Conservation (phyloP, 2,329 filamentous ascomycete genomes). For the Sporothrix phasma region DNA sequence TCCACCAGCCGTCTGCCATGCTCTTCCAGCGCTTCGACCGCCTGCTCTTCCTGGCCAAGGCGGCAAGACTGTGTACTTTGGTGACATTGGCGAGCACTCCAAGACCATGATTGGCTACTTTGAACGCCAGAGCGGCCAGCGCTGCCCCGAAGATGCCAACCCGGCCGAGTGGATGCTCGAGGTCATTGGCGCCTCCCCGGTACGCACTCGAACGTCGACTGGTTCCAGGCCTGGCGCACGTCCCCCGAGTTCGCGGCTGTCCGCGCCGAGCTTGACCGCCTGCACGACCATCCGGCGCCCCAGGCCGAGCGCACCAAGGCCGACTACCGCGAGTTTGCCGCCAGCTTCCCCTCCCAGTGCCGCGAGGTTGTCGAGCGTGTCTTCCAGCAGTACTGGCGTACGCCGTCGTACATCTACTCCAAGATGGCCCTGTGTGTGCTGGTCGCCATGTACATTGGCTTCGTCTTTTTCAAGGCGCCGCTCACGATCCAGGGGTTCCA, state of each 20-base stretch:
- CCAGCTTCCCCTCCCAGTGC: conserved; percentile 60
- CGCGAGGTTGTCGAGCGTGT: conserved; percentile 60
- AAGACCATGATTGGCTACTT: conserved; percentile 63
- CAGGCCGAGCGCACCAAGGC: conserved; percentile 31
- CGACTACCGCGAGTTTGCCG: conserved; percentile 63
- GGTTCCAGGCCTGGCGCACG: conserved; percentile 52
- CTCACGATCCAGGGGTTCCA: conserved; percentile 69
- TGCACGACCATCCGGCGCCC: conserved; percentile 40
- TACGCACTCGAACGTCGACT: conserved; percentile 52
- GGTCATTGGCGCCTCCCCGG: conserved; percentile 54
- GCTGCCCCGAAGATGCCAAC: conserved; percentile 60
- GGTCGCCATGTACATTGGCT: conserved; percentile 66
- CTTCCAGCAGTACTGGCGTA: conserved; percentile 88
- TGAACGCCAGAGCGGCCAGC: conserved; percentile 56
- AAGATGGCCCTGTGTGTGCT: conserved; percentile 60
- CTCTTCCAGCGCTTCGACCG: conserved; percentile 86
- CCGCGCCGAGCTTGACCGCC: conserved; percentile 46
- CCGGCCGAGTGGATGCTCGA: conserved; percentile 74
- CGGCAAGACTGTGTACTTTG: conserved; percentile 72
- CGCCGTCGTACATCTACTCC: conserved; percentile 78
- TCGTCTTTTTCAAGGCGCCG: conserved; percentile 65
- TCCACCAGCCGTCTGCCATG: conserved; percentile 93
- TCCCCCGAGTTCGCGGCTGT: conserved; percentile 47
- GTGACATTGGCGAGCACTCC: conserved; percentile 59
- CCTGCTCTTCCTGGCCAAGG: conserved; percentile 67